Evolutionary conservation across 805 yeast species (phyloP), one percentile per base, ranked within the genome.

Genomic region (Phaffomyces opuntiae): DNA sequence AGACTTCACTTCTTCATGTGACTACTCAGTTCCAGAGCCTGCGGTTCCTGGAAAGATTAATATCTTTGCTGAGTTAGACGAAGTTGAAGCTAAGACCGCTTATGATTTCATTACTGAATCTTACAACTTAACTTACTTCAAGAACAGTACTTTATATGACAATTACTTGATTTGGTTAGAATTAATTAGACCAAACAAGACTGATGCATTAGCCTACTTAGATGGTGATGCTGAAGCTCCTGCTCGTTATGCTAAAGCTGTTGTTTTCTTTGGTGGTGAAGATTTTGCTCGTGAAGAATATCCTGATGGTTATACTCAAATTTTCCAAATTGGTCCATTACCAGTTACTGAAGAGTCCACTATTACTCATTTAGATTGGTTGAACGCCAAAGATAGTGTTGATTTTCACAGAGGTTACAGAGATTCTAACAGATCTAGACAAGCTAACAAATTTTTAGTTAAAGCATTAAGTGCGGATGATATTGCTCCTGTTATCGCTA

Each of bases 131-230:
- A 56, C 60, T 4, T 26, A 44, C 14, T 46, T 43, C 33, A 46
- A 35, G 11, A 41, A 56, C 38, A 54, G 59, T 9, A 48, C 59
- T 5, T 17, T 46, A 8, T 56, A 48, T 31, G 60, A 56, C 36
- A 56, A 56, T 50, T 56, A 46, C 39, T 36, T 52, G 21, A 47
- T 53, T 46, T 56, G 60, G 60, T 42, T 56, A 16, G 60, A 56
- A 45, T 41, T 48, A 1, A 37, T 57, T 31, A 46, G 53, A 36
- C 63, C 62, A 44, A 58, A 58, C 51, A 58, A 59, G 44, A 54
- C 63, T 6, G 61, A 50, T 44, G 63, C 61, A 21, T 19, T 55
- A 12, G 39, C 27, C 3, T 57, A 49, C 45, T 46, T 59, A 48
- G 62, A 58, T 42, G 33, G 38, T 29, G 44, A 53, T 33, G 53